Evolutionary conservation across 306 rosid genomes (phyloP).

Genomic region (Leucaena leucocephala): DNA sequence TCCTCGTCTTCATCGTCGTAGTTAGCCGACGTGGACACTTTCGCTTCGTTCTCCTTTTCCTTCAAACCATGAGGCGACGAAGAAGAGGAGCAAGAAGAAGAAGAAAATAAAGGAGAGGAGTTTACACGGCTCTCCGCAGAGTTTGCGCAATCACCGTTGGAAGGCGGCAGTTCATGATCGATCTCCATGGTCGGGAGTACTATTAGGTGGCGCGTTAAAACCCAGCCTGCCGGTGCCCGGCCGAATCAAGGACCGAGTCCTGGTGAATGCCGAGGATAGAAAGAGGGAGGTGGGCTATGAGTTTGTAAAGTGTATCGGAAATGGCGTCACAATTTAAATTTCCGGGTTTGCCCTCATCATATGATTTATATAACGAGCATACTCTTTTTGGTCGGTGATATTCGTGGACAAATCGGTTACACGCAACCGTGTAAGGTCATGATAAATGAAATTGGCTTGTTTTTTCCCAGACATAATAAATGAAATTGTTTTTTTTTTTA

Average conservation of each 20-base stretch:
- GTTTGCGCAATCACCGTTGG: slow-evolving; percentile 43
- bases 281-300: neutral
- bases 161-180: slow-evolving; percentile 63
- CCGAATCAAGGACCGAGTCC: slow-evolving; percentile 45
- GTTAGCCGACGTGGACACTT: slow-evolving; percentile 47
- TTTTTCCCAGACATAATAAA: too few species aligned
- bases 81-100: slow-evolving; percentile 34
- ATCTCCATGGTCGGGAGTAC: slow-evolving; percentile 64
- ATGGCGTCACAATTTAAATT: neutral
- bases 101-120: slow-evolving; percentile 27
- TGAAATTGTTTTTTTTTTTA: too few species aligned
- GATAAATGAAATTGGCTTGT: too few species aligned
- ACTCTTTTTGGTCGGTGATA: slow-evolving; percentile 27
- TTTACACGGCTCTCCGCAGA: slow-evolving; percentile 41
- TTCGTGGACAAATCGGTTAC: slow-evolving; percentile 39
- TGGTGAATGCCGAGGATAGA: neutral
- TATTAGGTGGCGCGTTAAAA: neutral
- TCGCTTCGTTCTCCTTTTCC: slow-evolving; percentile 52
- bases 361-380: slow-evolving; percentile 26
- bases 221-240: slow-evolving; percentile 47
- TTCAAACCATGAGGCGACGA: slow-evolving; percentile 48
- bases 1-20: slow-evolving; percentile 90
- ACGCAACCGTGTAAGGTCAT: neutral
- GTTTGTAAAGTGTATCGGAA: neutral
- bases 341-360: slow-evolving; percentile 48